A percentile compares a stretch with the other conserved stretches of the same genome.
These are phyloP conservation scores for Candida ficus DNA, from an alignment of 805 yeast species.

Conservation along the genomic window DNA sequence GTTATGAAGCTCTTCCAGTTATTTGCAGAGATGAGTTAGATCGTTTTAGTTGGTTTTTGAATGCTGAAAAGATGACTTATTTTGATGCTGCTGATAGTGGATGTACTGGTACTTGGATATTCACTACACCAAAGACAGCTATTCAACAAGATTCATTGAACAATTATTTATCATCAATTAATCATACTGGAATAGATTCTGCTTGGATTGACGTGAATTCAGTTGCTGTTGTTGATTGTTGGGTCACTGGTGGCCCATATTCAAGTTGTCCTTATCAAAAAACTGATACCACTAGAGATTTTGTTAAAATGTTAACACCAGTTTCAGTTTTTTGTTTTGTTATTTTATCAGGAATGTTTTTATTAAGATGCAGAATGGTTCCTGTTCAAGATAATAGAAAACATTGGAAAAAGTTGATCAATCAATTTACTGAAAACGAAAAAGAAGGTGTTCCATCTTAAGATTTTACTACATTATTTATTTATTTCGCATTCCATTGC, in stretches of 20 bases:
- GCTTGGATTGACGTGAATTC: conserved; percentile 85
- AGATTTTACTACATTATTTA: neutral
- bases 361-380: conserved; percentile 51
- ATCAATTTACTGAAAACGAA: conserved; percentile 54
- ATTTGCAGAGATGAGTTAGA: conserved; percentile 48
- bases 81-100: conserved; percentile 30
- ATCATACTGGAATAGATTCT: conserved; percentile 26
- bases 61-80: conserved; percentile 33
- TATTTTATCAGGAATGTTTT: conserved; percentile 44
- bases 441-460: conserved; percentile 88
- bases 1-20: conserved; percentile 45
- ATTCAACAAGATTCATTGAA: conserved; percentile 34
- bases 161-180: conserved; percentile 15
- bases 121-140: conserved; percentile 48
- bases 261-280: conserved; percentile 74
- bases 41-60: conserved; percentile 40
- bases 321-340: conserved; percentile 54
- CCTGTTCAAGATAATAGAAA: conserved; percentile 71
- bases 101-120: conserved; percentile 28
- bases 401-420: conserved; percentile 54
- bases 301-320: conserved; percentile 62
- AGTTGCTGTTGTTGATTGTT: conserved; percentile 66
- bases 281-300: conserved; percentile 47
- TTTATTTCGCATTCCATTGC: neutral
- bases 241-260: conserved; percentile 79